Evolutionary conservation across 1,284 basidiomycete genomes (phyloP).

Genomic region (Thecaphora thlaspeos): DNA sequence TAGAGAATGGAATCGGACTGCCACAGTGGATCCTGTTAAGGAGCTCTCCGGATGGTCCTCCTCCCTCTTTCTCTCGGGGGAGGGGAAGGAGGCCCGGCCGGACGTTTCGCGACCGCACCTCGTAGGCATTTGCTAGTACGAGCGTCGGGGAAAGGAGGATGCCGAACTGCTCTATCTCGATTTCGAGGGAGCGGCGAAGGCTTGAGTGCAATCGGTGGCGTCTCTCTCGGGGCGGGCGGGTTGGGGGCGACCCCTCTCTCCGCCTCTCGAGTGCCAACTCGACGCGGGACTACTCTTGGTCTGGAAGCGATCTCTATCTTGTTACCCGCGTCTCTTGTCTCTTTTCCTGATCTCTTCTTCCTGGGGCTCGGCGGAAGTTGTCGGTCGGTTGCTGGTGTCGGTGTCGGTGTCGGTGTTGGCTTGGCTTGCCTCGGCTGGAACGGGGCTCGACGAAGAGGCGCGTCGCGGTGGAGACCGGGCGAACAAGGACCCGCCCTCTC

Average conservation of each 20-base stretch:
- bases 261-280: constrained; percentile 33
- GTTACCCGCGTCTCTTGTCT: constrained; percentile 1
- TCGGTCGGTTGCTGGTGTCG: too few relatives aligned
- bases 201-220: constrained; percentile 57
- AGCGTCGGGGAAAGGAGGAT: constrained; percentile 40
- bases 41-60: not conserved
- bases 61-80: too few relatives aligned
- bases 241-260: not conserved
- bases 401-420: too few relatives aligned
- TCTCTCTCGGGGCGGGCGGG: too few relatives aligned
- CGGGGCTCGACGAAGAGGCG: too few relatives aligned
- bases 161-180: constrained; percentile 11
- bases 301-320: constrained; percentile 25
- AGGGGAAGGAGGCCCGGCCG: not conserved
- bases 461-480: too few relatives aligned
- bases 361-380: too few relatives aligned
- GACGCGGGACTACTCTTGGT: constrained; percentile 56
- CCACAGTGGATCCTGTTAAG: constrained; percentile 34
- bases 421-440: too few relatives aligned
- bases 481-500: too few relatives aligned
- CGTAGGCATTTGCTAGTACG: not conserved
- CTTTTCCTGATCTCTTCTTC: too few relatives aligned
- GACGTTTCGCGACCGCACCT: not conserved
- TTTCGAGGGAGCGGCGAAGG: constrained; percentile 14
- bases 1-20: constrained; percentile 43